Percentiles rank a stretch among this genome's conserved stretches.
Evolutionary conservation across 2,329 filamentous ascomycete genomes (phyloP).

Genomic region (Exophiala sp.): DNA sequence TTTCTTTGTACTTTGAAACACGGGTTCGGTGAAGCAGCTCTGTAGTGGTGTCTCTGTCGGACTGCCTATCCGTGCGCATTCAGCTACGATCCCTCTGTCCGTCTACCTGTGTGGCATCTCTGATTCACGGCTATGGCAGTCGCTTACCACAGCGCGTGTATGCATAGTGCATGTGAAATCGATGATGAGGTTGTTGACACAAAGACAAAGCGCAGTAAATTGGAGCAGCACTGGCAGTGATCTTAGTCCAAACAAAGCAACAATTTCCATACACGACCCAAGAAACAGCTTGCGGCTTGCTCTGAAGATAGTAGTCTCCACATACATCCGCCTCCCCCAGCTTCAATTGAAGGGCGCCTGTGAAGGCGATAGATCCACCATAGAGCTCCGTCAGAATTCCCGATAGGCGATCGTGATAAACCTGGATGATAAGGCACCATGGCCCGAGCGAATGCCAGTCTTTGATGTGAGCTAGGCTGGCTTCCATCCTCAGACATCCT

Average conservation of each 20-base stretch:
- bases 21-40: neutral
- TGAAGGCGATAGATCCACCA: conserved; percentile 5
- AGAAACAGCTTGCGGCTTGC: neutral
- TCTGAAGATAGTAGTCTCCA: conserved; percentile 16
- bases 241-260: conserved; percentile 41
- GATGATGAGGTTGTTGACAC: neutral
- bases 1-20: neutral
- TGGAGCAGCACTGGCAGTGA: conserved; percentile 9
- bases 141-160: neutral
- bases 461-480: neutral
- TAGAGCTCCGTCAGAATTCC: conserved; percentile 7
- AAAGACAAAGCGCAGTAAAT: neutral
- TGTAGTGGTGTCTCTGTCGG: neutral
- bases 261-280: conserved; percentile 37
- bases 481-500: conserved; percentile 6
- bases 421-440: conserved; percentile 15
- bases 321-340: conserved; percentile 12
- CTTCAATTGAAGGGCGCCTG: conserved; percentile 17
- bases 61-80: neutral
- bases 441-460: conserved; percentile 10
- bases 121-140: neutral
- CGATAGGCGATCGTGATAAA: conserved; percentile 25
- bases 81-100: neutral
- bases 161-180: conserved; percentile 3
- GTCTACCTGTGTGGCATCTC: neutral